These are phyloP conservation scores for Entomortierella parvispora DNA, from an alignment of 192 early-diverging fungal species.

Conservation along the genomic window DNA sequence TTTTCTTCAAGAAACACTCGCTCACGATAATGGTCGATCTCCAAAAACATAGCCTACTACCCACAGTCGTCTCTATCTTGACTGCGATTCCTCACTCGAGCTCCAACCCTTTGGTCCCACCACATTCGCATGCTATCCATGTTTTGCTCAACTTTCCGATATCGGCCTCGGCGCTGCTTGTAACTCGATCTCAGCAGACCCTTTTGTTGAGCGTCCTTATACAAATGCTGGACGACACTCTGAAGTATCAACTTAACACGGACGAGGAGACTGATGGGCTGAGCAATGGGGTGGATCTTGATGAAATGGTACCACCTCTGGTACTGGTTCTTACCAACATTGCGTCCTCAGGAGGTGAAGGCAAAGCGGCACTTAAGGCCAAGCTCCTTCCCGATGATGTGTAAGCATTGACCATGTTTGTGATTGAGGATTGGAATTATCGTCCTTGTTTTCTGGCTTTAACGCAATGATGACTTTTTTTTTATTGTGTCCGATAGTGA, in stretches of 20 bases:
- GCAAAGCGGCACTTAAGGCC: conserved; percentile 52
- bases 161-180: conserved; percentile 26
- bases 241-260: conserved; percentile 49
- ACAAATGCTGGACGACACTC: conserved; percentile 44
- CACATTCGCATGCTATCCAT: conserved; percentile 83
- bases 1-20: neutral
- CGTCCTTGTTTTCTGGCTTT: too few relatives aligned
- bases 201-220: conserved; percentile 27
- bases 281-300: conserved; percentile 55
- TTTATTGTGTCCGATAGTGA: conserved; percentile 61
- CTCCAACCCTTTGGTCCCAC: conserved; percentile 70
- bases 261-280: conserved; percentile 57
- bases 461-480: neutral
- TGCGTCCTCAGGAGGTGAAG: conserved; percentile 58
- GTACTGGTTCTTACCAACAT: conserved; percentile 70
- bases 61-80: conserved; percentile 57
- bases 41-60: conserved; percentile 53
- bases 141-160: conserved; percentile 71
- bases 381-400: conserved; percentile 73
- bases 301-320: conserved; percentile 76
- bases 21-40: too few relatives aligned
- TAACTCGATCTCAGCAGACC: conserved; percentile 41
- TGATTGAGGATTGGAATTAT: too few relatives aligned
- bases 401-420: conserved; percentile 56
- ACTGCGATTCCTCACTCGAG: conserved; percentile 41